Conservation (phyloP, 2,329 filamentous ascomycete genomes). For the Fusarium siculi region DNA sequence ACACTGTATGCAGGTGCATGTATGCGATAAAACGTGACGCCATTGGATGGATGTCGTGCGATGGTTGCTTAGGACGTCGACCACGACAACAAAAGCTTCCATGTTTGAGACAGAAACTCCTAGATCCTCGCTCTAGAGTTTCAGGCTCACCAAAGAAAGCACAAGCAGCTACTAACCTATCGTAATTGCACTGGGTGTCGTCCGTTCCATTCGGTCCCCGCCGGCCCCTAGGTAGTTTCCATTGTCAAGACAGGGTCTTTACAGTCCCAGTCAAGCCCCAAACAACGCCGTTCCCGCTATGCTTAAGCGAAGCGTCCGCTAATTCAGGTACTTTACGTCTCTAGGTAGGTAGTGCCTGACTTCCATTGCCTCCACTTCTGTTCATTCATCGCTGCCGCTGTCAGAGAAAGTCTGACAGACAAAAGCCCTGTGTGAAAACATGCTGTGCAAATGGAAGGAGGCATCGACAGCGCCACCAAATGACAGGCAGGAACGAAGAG, state of each 20-base stretch:
- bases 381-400: not conserved
- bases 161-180: conserved; percentile 33
- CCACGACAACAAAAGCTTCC: conserved; percentile 2
- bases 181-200: conserved; percentile 30
- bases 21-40: not conserved
- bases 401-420: not conserved
- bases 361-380: not conserved
- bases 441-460: conserved; percentile 12
- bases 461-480: conserved; percentile 16
- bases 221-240: not conserved
- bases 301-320: conserved; percentile 44
- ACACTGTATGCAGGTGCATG: conserved; percentile 18
- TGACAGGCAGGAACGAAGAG: conserved; percentile 26
- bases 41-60: not conserved
- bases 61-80: conserved; percentile 7
- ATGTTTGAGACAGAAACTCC: conserved; percentile 33
- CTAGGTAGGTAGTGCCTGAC: not conserved
- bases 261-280: conserved; percentile 35
- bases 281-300: conserved; percentile 41
- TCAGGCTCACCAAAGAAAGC: conserved; percentile 44
- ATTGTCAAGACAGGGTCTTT: not conserved
- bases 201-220: conserved; percentile 28
- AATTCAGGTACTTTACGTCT: conserved; percentile 17
- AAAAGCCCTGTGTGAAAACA: conserved; percentile 13
- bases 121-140: conserved; percentile 39